Base-by-base conservation (phyloP, 805 yeast genomes). In the Lachancea meyersii region DNA sequence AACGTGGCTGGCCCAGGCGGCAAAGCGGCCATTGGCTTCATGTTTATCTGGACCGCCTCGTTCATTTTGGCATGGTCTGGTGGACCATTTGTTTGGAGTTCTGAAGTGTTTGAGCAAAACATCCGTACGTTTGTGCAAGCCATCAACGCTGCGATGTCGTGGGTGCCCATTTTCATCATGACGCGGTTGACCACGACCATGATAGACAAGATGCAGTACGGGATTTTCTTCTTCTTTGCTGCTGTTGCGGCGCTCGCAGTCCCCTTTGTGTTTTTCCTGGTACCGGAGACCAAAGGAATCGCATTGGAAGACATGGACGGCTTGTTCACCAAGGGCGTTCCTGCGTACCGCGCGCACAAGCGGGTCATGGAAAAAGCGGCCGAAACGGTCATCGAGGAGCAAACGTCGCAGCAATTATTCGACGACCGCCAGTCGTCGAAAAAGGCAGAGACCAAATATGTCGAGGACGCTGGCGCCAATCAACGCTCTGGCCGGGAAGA, bases 251-350 rank as follows among this genome's bases (percentile, higher is more conserved):
- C 46, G n/a, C 36, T 50, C 10, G 48, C 54, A 2, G 40, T 50
- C 9, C 49, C 51, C n/a, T 39, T 35, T 61, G 83, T 83, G 43
- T 77, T 72, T 70, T 77, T 84, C 70, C 73, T 72, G 53, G 77
- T 85, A 47, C 79, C 79, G 54, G 88, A 83, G 65, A 86, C 94
- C 41, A 79, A 77, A 67, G 93, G 93, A 47, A 73, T 84, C 57
- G 72, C 83, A 36, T 73, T 86, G 60, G 94, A 85, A 65, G 86
- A 85, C 35, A 44, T 44, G 32, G 47, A 44, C 34, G 19, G 34
- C 13, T 38, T 44, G 16, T 44, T 44, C 37, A 27, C 27, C 17
- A 35, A 28, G 22, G 40, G 36, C 9, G 17, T 41, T 5, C 24
- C 44, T 7, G 44, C 44, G 3, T 35, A 41, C 44, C 27, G 32